Percentiles rank a stretch among this genome's conserved stretches.
phyloP scores from a whole-genome alignment of 208 protist species.

The Porcisia hertigi region DNA sequence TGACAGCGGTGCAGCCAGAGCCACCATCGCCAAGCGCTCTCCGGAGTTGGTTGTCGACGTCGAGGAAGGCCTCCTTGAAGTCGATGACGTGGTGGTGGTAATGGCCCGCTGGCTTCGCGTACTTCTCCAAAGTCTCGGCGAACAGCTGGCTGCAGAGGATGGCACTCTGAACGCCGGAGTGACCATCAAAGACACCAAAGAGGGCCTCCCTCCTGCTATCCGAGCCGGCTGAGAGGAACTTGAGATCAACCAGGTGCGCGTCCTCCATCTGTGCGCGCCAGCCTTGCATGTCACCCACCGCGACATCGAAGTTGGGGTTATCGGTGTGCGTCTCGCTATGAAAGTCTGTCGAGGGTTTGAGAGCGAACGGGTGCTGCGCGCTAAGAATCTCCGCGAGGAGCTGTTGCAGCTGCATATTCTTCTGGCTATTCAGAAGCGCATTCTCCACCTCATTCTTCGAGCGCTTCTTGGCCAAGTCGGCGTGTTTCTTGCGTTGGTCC shows the following conservation, averaged over 20 bases:
- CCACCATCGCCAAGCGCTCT: slow-evolving; percentile 27
- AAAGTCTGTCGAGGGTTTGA: slow-evolving; percentile 71
- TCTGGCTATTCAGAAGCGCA: slow-evolving; percentile 54
- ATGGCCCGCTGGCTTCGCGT: slow-evolving; percentile 23
- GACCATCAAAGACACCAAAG: slow-evolving; percentile 91
- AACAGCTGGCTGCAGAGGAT: slow-evolving; percentile 45
- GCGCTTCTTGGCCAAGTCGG: slow-evolving; percentile 41
- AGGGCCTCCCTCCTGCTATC: slow-evolving; percentile 58
- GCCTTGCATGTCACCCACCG: slow-evolving; percentile 86
- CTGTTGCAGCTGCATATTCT: slow-evolving; percentile 69
- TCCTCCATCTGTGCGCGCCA: slow-evolving; percentile 92
- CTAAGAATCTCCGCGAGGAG: slow-evolving; percentile 64
- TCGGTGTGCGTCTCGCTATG: slow-evolving; percentile 41
- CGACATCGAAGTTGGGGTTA: slow-evolving; percentile 73
- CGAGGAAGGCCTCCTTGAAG: slow-evolving; percentile 71
- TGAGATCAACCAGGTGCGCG: slow-evolving; percentile 68
- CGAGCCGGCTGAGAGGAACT: slow-evolving; percentile 31
- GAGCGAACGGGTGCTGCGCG: slow-evolving; percentile 56
- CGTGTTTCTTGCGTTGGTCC: slow-evolving; percentile 44
- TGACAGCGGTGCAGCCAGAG: slow-evolving; percentile 79
- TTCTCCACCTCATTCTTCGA: slow-evolving; percentile 48
- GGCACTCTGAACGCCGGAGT: slow-evolving; percentile 63
- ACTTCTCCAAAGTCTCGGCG: slow-evolving; percentile 31
- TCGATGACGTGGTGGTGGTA: slow-evolving; percentile 40
- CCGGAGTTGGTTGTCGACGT: slow-evolving; percentile 58